Percentiles rank a stretch among this genome's conserved stretches.
phyloP scores from a whole-genome alignment of 495 filamentous ascomycete genomes.

The Xylaria intraflava region DNA sequence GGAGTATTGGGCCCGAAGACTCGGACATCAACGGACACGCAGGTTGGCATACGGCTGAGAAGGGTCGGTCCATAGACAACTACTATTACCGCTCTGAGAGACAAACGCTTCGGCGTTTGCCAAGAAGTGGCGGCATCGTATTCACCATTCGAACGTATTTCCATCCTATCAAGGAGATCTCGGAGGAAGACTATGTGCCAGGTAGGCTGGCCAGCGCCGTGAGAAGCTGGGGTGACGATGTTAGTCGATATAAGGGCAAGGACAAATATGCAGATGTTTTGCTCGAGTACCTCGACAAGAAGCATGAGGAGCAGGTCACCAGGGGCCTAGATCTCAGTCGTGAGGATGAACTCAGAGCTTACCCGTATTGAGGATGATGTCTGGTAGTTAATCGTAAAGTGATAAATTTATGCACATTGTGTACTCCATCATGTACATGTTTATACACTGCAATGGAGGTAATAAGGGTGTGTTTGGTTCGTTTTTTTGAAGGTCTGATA shows the following conservation, averaged over 20 bases:
- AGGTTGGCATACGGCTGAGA: constrained; percentile 67
- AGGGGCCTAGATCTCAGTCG: constrained; percentile 54
- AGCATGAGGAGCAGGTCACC: constrained; percentile 70
- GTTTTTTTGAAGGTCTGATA: too few species aligned
- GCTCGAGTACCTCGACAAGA: constrained; percentile 73
- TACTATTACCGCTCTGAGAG: constrained; percentile 78
- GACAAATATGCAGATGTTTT: constrained; percentile 73
- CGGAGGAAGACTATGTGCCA: constrained; percentile 62
- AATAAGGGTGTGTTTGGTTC: too few species aligned
- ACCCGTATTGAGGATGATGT: constrained; percentile 17
- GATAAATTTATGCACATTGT: not conserved
- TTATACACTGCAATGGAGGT: too few species aligned
- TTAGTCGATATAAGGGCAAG: constrained; percentile 75
- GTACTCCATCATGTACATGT: too few species aligned
- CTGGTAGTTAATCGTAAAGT: not conserved
- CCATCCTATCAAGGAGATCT: constrained; percentile 59
- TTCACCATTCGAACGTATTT: constrained; percentile 81
- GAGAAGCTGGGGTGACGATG: constrained; percentile 83
- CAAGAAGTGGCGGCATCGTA: constrained; percentile 65
- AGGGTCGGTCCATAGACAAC: constrained; percentile 65
- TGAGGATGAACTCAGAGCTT: constrained; percentile 51
- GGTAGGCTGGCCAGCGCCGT: constrained; percentile 65
- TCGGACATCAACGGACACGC: constrained; percentile 39
- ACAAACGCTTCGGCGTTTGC: constrained; percentile 68
- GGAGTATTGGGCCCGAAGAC: constrained; percentile 72